A percentile compares a stretch with the other conserved stretches of the same genome.
Evolutionary conservation across 1,284 basidiomycete species (phyloP).

Genomic region (Leucoagaricus sp.): DNA sequence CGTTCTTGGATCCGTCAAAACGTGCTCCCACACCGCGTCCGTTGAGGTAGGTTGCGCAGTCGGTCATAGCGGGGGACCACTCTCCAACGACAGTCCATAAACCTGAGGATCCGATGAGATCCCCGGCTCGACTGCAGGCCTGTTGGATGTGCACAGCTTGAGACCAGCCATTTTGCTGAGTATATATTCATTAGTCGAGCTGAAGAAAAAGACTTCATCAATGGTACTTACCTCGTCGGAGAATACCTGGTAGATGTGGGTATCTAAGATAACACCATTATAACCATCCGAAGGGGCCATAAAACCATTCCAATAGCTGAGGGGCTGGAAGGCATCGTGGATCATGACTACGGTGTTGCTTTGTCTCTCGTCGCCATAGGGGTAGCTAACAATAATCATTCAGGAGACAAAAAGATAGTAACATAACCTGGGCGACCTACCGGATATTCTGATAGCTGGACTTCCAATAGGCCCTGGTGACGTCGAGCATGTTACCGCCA

Average conservation of each 20-base stretch:
- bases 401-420: not conserved
- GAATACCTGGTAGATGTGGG: slow-evolving; percentile 83
- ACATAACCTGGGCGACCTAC: slow-evolving; percentile 30
- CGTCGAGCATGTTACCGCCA: slow-evolving; percentile 54
- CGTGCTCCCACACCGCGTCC: slow-evolving; percentile 70
- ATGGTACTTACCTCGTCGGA: slow-evolving; percentile 27
- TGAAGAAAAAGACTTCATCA: not conserved
- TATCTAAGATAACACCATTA: slow-evolving; percentile 80
- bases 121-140: slow-evolving; percentile 53
- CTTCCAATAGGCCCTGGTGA: slow-evolving; percentile 60
- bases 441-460: slow-evolving; percentile 75
- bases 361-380: slow-evolving; percentile 50
- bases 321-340: slow-evolving; percentile 81
- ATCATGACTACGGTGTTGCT: slow-evolving; percentile 70
- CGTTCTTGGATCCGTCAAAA: slow-evolving; percentile 76
- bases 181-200: not conserved
- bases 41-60: slow-evolving; percentile 84
- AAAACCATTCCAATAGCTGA: slow-evolving; percentile 74
- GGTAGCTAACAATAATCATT: slow-evolving; percentile 29
- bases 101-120: slow-evolving; percentile 50
- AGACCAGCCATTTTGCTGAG: slow-evolving; percentile 50
- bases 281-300: slow-evolving; percentile 50
- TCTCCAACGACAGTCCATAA: slow-evolving; percentile 82
- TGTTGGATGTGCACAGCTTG: slow-evolving; percentile 63
- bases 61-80: slow-evolving; percentile 81